Evolutionary conservation across 805 yeast genomes (phyloP).

Genomic region (Vanderwaltozyma polyspora): DNA sequence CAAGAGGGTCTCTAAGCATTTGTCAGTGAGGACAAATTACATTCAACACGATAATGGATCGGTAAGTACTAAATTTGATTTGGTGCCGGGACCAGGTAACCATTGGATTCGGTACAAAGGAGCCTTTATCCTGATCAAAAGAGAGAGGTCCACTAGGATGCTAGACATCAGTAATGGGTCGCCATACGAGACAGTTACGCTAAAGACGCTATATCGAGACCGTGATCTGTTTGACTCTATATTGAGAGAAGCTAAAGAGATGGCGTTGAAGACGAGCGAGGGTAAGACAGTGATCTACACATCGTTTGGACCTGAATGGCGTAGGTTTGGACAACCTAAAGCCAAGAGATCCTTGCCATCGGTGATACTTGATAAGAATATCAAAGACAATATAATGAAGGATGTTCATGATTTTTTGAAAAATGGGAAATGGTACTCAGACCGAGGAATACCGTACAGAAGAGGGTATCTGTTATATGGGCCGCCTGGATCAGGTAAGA

Average conservation of each 20-base stretch:
- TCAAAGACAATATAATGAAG: slow-evolving; percentile 49
- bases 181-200: slow-evolving; percentile 91
- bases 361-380: slow-evolving; percentile 71
- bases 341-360: slow-evolving; percentile 75
- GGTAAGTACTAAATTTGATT: slow-evolving; percentile 71
- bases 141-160: slow-evolving; percentile 84
- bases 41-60: slow-evolving; percentile 89
- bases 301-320: slow-evolving; percentile 98
- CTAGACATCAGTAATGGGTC: slow-evolving; percentile 84
- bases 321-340: slow-evolving; percentile 94
- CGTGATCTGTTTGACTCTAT: slow-evolving; percentile 56
- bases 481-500: slow-evolving; percentile 96
- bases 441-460: slow-evolving; percentile 94
- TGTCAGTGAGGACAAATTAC: slow-evolving; percentile 80
- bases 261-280: slow-evolving; percentile 73
- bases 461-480: slow-evolving; percentile 91
- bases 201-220: slow-evolving; percentile 83
- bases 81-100: slow-evolving; percentile 96
- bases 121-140: slow-evolving; percentile 76
- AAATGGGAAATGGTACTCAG: slow-evolving; percentile 85
- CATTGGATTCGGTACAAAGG: slow-evolving; percentile 79
- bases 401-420: slow-evolving; percentile 75
- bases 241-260: slow-evolving; percentile 68
- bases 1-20: slow-evolving; percentile 63
- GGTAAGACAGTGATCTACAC: slow-evolving; percentile 92